Base-by-base conservation (phyloP, 2,329 filamentous ascomycete species). In the Bipolaris gigantea region DNA sequence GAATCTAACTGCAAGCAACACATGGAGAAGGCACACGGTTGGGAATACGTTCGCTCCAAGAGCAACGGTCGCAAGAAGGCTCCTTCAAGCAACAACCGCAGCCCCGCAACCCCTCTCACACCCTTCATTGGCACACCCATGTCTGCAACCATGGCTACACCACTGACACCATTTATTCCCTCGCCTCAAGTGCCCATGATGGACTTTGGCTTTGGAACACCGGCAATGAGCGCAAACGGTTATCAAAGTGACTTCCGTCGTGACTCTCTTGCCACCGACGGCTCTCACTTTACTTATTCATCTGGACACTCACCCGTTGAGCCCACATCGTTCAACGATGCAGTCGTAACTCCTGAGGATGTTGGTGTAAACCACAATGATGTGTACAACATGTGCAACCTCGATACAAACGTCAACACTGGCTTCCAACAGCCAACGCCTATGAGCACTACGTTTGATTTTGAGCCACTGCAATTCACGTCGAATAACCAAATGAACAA, bases 1-100 rank as follows among this genome's bases (percentile, higher is more conserved):
- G 89, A 96, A 78, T 94, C 89, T 59, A 97, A 97, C 76, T 95
- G 91, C 83, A 97, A 97, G 74, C 93, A 97, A 76, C 92, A 97
- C 77, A 97, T 97, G 92, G 93, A 97, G 79, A 97, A 97, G 76
- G 89, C 90, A 0, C 92, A 97, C 69, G 87, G 88, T 54, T 96
- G 90, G 89, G 81, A 82, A n/a, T 97, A 97, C 65, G 83, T 92
- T 50, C 89, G 93, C 61, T 93, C 91, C 55, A 97, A 97, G 83
- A 92, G 89, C 74, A 96, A 95, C 70, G 89, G 89, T 48, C 66
- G 69, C 34, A 74, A 73, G 62, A 75, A 73, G 67, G 57, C 63
- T 27, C 55, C 65, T 19, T 56, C 65, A 15, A 49, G 54, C 39
- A 62, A 62, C 34, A 68, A 63, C 27, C 66, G 63, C 21, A 72